Percentiles rank a stretch among this genome's conserved stretches.
phyloP scores from a whole-genome alignment of 164 flowering plant genomes.

The Sedum album region DNA sequence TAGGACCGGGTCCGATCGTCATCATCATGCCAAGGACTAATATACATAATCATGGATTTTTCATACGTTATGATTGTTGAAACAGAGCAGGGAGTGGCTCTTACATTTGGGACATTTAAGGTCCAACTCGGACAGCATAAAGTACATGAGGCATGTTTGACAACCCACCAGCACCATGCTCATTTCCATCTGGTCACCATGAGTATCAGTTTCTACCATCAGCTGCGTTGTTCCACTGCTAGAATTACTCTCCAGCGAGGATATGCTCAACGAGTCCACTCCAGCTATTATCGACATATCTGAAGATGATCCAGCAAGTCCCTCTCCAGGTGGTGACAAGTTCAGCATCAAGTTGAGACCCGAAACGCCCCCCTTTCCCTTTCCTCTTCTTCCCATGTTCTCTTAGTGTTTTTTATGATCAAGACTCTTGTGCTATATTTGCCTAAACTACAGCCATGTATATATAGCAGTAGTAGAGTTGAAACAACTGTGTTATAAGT shows the following conservation, averaged over 20 bases:
- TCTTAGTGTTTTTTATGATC: not conserved
- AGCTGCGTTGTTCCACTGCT: not conserved
- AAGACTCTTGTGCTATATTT: not conserved
- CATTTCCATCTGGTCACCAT: not conserved
- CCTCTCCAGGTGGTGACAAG: conserved; percentile 2
- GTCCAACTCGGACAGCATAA: conserved; percentile 3
- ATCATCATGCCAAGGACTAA: too few species aligned
- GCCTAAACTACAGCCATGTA: not conserved
- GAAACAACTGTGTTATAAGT: not conserved
- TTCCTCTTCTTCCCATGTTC: not conserved
- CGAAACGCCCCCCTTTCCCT: not conserved
- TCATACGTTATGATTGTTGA: not conserved
- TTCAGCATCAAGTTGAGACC: conserved; percentile 1
- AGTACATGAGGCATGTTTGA: conserved; percentile 2
- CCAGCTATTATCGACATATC: not conserved
- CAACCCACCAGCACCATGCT: not conserved
- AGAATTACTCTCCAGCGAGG: not conserved
- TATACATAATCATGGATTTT: not conserved
- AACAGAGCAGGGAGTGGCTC: conserved; percentile 4
- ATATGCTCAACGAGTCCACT: not conserved
- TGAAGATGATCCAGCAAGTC: not conserved
- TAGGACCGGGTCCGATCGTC: too few species aligned
- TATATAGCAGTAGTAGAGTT: not conserved
- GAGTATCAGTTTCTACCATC: not conserved
- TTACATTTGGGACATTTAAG: conserved; percentile 4